Evolutionary conservation across 805 yeast species (phyloP).

Genomic region (Ogataea wickerhamii): DNA sequence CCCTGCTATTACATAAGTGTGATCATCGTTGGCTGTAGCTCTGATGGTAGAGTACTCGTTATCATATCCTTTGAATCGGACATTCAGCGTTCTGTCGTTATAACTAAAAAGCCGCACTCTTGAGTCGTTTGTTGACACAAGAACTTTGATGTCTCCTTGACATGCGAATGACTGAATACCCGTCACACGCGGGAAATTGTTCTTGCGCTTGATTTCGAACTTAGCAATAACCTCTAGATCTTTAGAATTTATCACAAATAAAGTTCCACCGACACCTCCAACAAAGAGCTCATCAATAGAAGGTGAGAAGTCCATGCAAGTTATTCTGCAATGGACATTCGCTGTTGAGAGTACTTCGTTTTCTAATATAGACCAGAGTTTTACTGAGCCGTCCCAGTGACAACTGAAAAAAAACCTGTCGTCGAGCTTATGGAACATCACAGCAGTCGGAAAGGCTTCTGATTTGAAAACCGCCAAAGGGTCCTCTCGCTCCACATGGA

Average conservation of each 20-base stretch:
- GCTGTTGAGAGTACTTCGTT: slow-evolving; percentile 55
- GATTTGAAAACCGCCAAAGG: slow-evolving; percentile 66
- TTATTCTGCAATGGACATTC: slow-evolving; percentile 63
- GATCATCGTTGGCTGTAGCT: slow-evolving; percentile 61
- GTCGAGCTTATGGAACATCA: slow-evolving; percentile 77
- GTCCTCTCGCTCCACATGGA: slow-evolving; percentile 73
- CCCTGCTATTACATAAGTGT: slow-evolving; percentile 61
- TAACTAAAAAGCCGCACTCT: slow-evolving; percentile 64
- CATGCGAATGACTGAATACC: slow-evolving; percentile 56
- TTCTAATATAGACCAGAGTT: slow-evolving; percentile 87
- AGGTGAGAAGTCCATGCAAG: slow-evolving; percentile 73
- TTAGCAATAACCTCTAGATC: slow-evolving; percentile 49
- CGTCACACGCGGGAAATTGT: slow-evolving; percentile 62
- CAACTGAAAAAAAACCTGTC: slow-evolving; percentile 85
- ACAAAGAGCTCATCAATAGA: slow-evolving; percentile 55
- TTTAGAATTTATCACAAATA: slow-evolving; percentile 57
- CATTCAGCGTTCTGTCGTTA: slow-evolving; percentile 50
- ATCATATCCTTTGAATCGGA: slow-evolving; percentile 68
- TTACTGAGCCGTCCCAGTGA: slow-evolving; percentile 66
- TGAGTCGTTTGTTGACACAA: slow-evolving; percentile 82
- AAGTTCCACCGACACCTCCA: slow-evolving; percentile 78
- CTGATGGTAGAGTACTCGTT: slow-evolving; percentile 69
- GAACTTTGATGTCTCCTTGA: slow-evolving; percentile 27
- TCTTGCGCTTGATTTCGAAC: slow-evolving; percentile 43
- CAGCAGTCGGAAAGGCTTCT: slow-evolving; percentile 79